A percentile compares a stretch with the other conserved stretches of the same genome.
These are phyloP conservation scores for Cladophialophora psammophila DNA, from an alignment of 2,329 filamentous ascomycete genomes.

Conservation along the genomic window DNA sequence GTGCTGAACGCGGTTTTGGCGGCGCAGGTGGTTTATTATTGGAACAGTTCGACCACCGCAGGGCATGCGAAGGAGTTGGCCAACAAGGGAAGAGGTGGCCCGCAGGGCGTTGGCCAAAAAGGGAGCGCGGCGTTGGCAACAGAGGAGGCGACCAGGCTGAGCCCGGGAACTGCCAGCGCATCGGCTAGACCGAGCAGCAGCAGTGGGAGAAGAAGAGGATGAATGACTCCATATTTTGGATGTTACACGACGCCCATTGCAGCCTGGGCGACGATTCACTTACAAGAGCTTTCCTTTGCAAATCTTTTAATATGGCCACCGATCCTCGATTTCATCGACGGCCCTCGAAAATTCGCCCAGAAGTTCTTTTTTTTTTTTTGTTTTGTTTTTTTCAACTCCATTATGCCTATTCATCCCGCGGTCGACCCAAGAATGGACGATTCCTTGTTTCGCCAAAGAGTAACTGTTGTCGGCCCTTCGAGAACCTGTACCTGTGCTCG, in stretches of 20 bases:
- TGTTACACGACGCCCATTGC: background rate
- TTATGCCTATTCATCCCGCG: background rate
- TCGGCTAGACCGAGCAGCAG: slow-evolving; percentile 34
- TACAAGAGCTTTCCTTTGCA: background rate
- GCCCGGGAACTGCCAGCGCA: slow-evolving; percentile 20
- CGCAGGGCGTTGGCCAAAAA: slow-evolving; percentile 22
- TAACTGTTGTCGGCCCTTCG: background rate
- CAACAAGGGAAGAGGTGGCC: background rate
- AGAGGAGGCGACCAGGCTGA: slow-evolving; percentile 32
- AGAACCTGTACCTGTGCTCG: background rate
- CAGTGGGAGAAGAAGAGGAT: slow-evolving; percentile 36
- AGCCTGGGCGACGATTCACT: background rate
- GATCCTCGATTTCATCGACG: background rate
- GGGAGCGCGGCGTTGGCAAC: slow-evolving; percentile 33
- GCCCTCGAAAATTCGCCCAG: background rate
- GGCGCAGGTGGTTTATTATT: slow-evolving; percentile 93
- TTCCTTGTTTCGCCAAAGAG: background rate
- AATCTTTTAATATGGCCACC: background rate
- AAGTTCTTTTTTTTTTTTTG: background rate
- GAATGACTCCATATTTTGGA: background rate
- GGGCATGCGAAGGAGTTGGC: slow-evolving; percentile 37
- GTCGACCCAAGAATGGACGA: background rate
- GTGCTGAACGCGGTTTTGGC: slow-evolving; percentile 87
- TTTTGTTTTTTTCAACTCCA: background rate
- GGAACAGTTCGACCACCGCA: slow-evolving; percentile 66